Evolutionary conservation across 2,329 filamentous ascomycete genomes (phyloP).

Genomic region (Aspergillus sp.): DNA sequence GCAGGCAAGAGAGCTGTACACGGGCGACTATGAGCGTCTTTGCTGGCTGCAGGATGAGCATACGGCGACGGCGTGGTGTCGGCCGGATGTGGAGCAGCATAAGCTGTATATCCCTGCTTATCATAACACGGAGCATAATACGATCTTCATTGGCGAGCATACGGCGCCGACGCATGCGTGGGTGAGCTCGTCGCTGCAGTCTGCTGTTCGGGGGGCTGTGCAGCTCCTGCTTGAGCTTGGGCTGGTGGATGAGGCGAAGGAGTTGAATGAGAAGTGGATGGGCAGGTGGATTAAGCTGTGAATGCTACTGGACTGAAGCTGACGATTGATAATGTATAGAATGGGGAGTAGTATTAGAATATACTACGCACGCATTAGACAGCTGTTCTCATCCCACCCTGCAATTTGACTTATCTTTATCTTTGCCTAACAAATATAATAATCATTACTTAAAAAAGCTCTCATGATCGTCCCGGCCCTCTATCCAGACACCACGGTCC

Average conservation of each 20-base stretch:
- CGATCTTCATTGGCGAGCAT: slow-evolving; percentile 38
- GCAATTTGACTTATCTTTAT: no score
- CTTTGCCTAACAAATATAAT: no score
- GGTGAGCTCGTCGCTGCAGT: slow-evolving; percentile 31
- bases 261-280: slow-evolving; percentile 65
- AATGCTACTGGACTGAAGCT: background rate
- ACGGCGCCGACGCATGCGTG: slow-evolving; percentile 37
- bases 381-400: no score
- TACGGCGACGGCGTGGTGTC: slow-evolving; percentile 29
- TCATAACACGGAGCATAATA: slow-evolving; percentile 33
- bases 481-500: no score
- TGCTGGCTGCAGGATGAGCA: slow-evolving; percentile 35
- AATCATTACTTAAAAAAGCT: no score
- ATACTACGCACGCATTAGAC: no score
- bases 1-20: slow-evolving; percentile 27
- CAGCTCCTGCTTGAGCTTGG: slow-evolving; percentile 53
- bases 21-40: slow-evolving; percentile 32
- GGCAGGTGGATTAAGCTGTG: slow-evolving; percentile 58
- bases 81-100: slow-evolving; percentile 33
- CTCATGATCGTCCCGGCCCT: no score
- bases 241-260: slow-evolving; percentile 68
- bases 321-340: background rate
- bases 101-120: slow-evolving; percentile 35
- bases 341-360: background rate
- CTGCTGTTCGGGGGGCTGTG: slow-evolving; percentile 29